Evolutionary conservation across 2,329 filamentous ascomycete species (phyloP).

Genomic region (Allantophomopsis cytisporea): DNA sequence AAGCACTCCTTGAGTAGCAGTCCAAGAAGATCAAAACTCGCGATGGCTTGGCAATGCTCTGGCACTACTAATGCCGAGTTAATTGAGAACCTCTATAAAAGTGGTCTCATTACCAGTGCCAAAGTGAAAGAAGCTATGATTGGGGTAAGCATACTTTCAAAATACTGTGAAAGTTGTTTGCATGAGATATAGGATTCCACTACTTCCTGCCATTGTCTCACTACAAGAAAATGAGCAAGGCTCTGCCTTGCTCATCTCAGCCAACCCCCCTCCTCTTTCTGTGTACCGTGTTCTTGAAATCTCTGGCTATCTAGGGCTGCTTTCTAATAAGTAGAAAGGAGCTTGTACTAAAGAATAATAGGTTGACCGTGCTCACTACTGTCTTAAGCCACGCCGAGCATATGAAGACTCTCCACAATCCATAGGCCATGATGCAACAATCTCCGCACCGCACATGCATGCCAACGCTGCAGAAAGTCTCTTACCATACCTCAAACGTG

Average conservation of each 20-base stretch:
- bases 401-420: slow-evolving; percentile 63
- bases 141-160: slow-evolving; percentile 30
- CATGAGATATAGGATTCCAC: too few species aligned
- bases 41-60: slow-evolving; percentile 85
- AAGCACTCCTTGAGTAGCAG: too few species aligned
- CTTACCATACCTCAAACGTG: slow-evolving; percentile 37
- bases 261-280: too few species aligned
- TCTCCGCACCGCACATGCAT: slow-evolving; percentile 64
- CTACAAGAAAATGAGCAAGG: too few species aligned
- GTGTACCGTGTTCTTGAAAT: too few species aligned
- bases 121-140: slow-evolving; percentile 71
- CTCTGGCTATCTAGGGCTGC: too few species aligned
- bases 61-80: slow-evolving; percentile 63
- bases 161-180: neutral
- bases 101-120: slow-evolving; percentile 59
- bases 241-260: too few species aligned
- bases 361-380: slow-evolving; percentile 84
- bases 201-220: too few species aligned
- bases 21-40: slow-evolving; percentile 8
- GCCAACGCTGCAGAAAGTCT: slow-evolving; percentile 50
- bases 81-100: slow-evolving; percentile 61
- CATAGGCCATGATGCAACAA: slow-evolving; percentile 56
- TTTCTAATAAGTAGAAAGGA: too few species aligned
- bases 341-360: slow-evolving; percentile 18
- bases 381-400: slow-evolving; percentile 40